Base-by-base conservation (phyloP, 2,329 filamentous ascomycete species). In the Trichoderma hamatum region DNA sequence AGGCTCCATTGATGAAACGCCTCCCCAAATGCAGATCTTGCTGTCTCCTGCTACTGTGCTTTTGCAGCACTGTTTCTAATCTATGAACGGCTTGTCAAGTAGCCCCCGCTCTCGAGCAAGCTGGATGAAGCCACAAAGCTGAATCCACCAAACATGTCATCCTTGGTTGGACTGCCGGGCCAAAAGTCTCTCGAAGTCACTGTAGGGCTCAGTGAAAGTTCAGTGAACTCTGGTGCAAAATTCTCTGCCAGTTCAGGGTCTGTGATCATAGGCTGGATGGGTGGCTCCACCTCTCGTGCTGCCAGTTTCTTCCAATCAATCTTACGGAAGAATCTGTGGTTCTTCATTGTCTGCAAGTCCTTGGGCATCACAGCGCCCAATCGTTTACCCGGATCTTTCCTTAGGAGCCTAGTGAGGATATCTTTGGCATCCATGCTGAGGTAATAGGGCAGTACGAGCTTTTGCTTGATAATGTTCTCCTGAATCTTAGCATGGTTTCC, bases 191-290 rank as follows among this genome's bases (percentile, higher is more conserved):
- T 80, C 71, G 75, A 80, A 13, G 81, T 80, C 66, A 89, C 77
- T 1, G 92, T 84, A 6, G 94, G 93, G 77, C 92, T 96, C 65
- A 98, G 84, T 3, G 92, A 88, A 71, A 97, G 81, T 67, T 92
- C 89, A 0, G 95, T 99, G 78, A 99, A 99, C 77, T 97, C 94
- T n/a, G 85, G 84, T 0, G 92, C 88, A 80, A 99, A 99, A 81
- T 99, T 99, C 86, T 99, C 96, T 0, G 96, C 96, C 56, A 97
- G 85, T 78, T 96, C 94, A 0, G 96, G 96, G 76, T 99, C 94
- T 0, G 96, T 98, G 76, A 99, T 95, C 75, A 98, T 85, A 19
- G 96, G 96, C 77, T 92, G 89, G 74, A 99, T 98, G 0, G 96
- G 96, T 1, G 96, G 92, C 74, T 92, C 90, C 58, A 97, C 74